A percentile compares a stretch with the other conserved stretches of the same genome.
phyloP scores from a whole-genome alignment of 2,329 filamentous ascomycete species.

The Neoascochyta sp. region DNA sequence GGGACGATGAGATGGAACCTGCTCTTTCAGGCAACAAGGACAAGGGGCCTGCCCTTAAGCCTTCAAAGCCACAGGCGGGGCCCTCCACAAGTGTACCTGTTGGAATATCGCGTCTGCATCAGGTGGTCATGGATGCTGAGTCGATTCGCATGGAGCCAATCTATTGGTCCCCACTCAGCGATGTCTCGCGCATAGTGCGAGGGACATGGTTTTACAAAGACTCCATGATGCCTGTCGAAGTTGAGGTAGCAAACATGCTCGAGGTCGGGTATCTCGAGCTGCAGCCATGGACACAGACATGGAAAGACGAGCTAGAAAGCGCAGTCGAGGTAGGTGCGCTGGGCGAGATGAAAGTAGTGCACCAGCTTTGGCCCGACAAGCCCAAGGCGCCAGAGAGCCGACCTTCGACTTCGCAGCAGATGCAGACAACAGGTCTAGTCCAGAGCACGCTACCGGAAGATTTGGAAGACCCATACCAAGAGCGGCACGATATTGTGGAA shows the following conservation, averaged over 20 bases:
- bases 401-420: conserved; percentile 38
- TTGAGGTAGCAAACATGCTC: conserved; percentile 81
- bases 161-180: conserved; percentile 94
- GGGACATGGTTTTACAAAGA: conserved; percentile 98
- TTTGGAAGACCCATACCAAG: conserved; percentile 43
- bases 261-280: conserved; percentile 88
- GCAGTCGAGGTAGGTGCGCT: conserved; percentile 84
- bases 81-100: conserved; percentile 67
- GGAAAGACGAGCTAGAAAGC: conserved; percentile 85
- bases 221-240: conserved; percentile 85
- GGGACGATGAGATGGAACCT: conserved; percentile 44
- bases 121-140: conserved; percentile 70
- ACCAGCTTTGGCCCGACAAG: conserved; percentile 74
- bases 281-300: conserved; percentile 85
- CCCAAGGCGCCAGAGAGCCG: conserved; percentile 51
- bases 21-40: conserved; percentile 29
- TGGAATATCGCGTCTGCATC: conserved; percentile 83
- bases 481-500: conserved; percentile 43
- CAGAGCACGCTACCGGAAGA: conserved; percentile 34
- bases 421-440: conserved; percentile 26
- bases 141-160: conserved; percentile 80
- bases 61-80: conserved; percentile 24
- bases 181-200: conserved; percentile 74
- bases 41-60: conserved; percentile 20
- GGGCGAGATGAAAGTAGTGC: conserved; percentile 86